A percentile compares a stretch with the other conserved stretches of the same genome.
phyloP scores from a whole-genome alignment of 2,329 filamentous ascomycete genomes.

The Zymoseptoria passerinii region DNA sequence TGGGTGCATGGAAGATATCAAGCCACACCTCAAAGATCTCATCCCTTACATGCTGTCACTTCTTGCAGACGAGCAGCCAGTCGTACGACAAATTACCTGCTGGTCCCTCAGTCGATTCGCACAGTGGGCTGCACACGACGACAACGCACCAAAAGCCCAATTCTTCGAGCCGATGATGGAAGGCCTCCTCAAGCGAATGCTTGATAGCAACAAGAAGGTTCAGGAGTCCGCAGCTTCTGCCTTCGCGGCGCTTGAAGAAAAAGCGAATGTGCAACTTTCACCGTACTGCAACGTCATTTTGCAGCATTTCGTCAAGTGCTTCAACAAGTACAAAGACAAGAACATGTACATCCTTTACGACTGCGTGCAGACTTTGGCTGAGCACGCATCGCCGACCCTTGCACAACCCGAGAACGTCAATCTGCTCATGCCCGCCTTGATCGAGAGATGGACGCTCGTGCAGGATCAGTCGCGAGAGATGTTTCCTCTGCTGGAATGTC shows the following conservation, averaged over 20 bases:
- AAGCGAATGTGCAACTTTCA: slow-evolving; percentile 69
- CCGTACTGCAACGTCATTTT: slow-evolving; percentile 87
- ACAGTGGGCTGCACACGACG: slow-evolving; percentile 74
- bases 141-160: slow-evolving; percentile 58
- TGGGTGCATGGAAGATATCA: slow-evolving; percentile 83
- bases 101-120: slow-evolving; percentile 96
- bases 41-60: slow-evolving; percentile 84
- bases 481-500: slow-evolving; percentile 89
- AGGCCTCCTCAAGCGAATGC: slow-evolving; percentile 85
- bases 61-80: slow-evolving; percentile 74
- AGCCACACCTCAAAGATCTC: slow-evolving; percentile 81
- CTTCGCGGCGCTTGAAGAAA: slow-evolving; percentile 92
- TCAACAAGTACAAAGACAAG: slow-evolving; percentile 91
- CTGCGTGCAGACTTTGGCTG: slow-evolving; percentile 92
- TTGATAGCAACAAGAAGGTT: slow-evolving; percentile 95
- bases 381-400: slow-evolving; percentile 75
- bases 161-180: slow-evolving; percentile 98
- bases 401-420: slow-evolving; percentile 73
- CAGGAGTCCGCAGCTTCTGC: slow-evolving; percentile 94
- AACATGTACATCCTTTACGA: slow-evolving; percentile 99
- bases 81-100: slow-evolving; percentile 93
- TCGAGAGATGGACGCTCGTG: slow-evolving; percentile 78
- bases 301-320: slow-evolving; percentile 84
- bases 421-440: slow-evolving; percentile 85
- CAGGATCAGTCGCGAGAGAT: slow-evolving; percentile 84